phyloP scores from a whole-genome alignment of 768 basidiomycete species.

The Tulasnella sp. region DNA sequence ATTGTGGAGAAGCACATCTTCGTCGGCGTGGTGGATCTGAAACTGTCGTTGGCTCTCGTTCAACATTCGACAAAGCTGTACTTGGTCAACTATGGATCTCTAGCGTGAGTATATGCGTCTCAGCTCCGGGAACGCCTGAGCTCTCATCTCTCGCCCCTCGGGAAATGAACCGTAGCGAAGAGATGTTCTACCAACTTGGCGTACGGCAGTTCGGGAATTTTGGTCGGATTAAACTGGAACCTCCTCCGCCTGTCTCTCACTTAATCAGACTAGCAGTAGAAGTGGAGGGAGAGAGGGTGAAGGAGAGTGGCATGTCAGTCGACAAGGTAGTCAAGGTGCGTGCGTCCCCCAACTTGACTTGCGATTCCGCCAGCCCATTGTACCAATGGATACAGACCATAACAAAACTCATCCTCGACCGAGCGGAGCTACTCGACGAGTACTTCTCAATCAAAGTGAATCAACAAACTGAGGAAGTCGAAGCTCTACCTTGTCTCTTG shows the following conservation, averaged over 20 bases:
- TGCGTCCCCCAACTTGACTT: not conserved
- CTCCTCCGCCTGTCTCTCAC: constrained; percentile 58
- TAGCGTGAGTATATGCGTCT: constrained; percentile 49
- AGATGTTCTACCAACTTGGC: constrained; percentile 89
- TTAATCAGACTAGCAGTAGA: constrained; percentile 72
- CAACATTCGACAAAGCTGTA: constrained; percentile 86
- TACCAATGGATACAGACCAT: constrained; percentile 42
- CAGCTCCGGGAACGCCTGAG: not conserved
- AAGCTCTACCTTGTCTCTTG: constrained; percentile 70
- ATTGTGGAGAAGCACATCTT: constrained; percentile 82
- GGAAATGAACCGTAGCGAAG: constrained; percentile 46
- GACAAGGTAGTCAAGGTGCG: constrained; percentile 57
- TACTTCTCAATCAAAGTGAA: constrained; percentile 78
- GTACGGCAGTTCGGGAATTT: constrained; percentile 84
- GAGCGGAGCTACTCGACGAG: constrained; percentile 78
- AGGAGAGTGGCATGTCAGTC: constrained; percentile 41
- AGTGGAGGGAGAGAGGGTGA: constrained; percentile 40
- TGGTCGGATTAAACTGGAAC: constrained; percentile 65
- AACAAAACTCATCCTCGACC: constrained; percentile 40
- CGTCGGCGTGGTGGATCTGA: constrained; percentile 78
- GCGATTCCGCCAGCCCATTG: not conserved
- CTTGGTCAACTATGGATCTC: constrained; percentile 70
- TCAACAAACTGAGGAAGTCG: constrained; percentile 45
- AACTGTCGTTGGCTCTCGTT: constrained; percentile 63
- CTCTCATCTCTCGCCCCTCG: not conserved